Evolutionary conservation across 495 filamentous ascomycete species (phyloP).

Genomic region (Aspergillus homomorphus): DNA sequence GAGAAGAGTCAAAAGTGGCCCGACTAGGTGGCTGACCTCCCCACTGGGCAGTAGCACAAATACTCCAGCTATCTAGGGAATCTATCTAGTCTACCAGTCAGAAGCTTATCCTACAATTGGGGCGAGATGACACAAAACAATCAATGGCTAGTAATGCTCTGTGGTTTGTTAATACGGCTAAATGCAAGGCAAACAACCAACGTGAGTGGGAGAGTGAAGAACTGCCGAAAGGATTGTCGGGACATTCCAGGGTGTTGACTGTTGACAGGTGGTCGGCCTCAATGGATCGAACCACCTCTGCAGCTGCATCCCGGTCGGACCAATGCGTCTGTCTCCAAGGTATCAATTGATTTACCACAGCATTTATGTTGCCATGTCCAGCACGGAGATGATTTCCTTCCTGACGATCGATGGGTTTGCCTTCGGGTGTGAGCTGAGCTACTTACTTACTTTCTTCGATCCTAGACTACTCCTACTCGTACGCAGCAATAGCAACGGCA

Average conservation of each 20-base stretch:
- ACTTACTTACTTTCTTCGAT: too few relatives aligned
- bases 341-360: too few relatives aligned
- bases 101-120: background rate
- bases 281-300: background rate
- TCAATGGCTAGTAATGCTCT: background rate
- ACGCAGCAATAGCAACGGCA: background rate
- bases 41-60: background rate
- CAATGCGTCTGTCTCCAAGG: too few relatives aligned
- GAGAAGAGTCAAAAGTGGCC: too few relatives aligned
- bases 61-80: too few relatives aligned
- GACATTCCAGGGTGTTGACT: background rate
- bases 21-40: too few relatives aligned
- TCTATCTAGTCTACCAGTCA: background rate
- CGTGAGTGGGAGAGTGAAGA: background rate
- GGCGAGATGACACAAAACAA: background rate
- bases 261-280: background rate
- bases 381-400: too few relatives aligned
- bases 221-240: background rate
- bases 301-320: background rate
- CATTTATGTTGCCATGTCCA: too few relatives aligned
- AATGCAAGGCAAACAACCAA: background rate
- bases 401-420: too few relatives aligned
- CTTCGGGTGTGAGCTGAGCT: too few relatives aligned
- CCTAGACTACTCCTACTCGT: too few relatives aligned
- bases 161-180: background rate